These are phyloP conservation scores for Solanum habrochaites DNA, from an alignment of 257 asterid species.

Conservation along the genomic window DNA sequence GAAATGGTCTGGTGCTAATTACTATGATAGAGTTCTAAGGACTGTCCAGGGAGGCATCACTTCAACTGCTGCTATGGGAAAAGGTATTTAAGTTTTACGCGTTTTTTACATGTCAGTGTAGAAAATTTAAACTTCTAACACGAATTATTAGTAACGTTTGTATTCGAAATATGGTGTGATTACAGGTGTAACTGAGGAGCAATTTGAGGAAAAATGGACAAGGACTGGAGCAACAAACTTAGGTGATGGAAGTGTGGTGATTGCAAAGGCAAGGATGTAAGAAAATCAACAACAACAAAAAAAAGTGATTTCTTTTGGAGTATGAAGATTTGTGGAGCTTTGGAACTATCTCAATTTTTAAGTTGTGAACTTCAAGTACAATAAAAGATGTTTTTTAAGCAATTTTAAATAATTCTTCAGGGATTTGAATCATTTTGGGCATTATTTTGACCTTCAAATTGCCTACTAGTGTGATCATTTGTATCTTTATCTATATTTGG, in stretches of 20 bases:
- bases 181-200: conserved; percentile 92
- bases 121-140: neutral
- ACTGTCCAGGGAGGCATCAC: conserved; percentile 96
- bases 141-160: neutral
- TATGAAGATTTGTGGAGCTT: conserved; percentile 7
- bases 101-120: neutral
- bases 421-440: conserved; percentile 10
- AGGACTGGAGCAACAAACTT: conserved; percentile 48
- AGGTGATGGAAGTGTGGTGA: conserved; percentile 48
- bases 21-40: conserved; percentile 81
- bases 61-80: conserved; percentile 98
- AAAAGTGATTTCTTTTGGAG: neutral
- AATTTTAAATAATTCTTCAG: conserved; percentile 22
- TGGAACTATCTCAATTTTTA: conserved; percentile 4
- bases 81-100: conserved; percentile 26
- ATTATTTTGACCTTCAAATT: conserved; percentile 18
- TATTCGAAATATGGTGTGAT: neutral
- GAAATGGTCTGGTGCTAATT: conserved; percentile 98
- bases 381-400: conserved; percentile 1
- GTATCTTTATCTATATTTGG: neutral
- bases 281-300: neutral
- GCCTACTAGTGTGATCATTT: neutral
- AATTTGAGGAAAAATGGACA: conserved; percentile 79
- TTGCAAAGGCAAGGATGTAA: conserved; percentile 82
- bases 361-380: conserved; percentile 2